Base-by-base conservation (phyloP, 2,329 filamentous ascomycete genomes). In the Aspergillus calidoustus region DNA sequence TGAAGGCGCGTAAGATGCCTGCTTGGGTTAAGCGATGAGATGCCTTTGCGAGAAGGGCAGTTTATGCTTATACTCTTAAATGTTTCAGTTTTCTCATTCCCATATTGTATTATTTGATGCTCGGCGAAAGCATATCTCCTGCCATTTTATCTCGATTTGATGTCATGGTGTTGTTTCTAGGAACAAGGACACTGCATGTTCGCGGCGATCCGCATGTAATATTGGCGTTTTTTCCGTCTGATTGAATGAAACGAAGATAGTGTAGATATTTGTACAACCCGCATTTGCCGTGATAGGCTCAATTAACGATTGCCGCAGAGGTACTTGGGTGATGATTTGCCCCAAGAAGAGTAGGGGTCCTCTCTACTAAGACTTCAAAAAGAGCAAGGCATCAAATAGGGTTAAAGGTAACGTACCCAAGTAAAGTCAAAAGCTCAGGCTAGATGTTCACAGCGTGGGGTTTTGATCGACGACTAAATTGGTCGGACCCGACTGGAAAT, bases 1-100 rank as follows among this genome's bases (percentile, higher is more conserved):
- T 96, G 81, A 99, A 99, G 86, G 94, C 95, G 61, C 91, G 95
- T 81, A 99, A 99, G 88, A 96, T 91, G 88, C 94, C 94, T 63
- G 87, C 95, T 72, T 99, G 96, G 95, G 93, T 98, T 85, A 98
- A 97, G 88, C 83, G 87, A 77, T 89, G 68, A 78, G 65, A 60
- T 30, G 48, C 30, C 25, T 17, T 46, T 9, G 23, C 47, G 50
- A 28, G 44, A 46, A 49, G 22, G 22, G 13, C 19, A n/a, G 25
- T 51, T 15, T 59, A 68, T 71, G 69, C 47, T 61, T 66, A 62
- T 70, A 60, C 61, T 62, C 61, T 65, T 66, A 43, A 43, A 25
- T 28, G 9, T 56, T 64, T 62, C 53, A 44, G 50, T 57, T 60
- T 57, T 61, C 51, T 30, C 46, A 59, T 65, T 59, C 62, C 44